Evolutionary conservation across 768 basidiomycete genomes (phyloP).

Genomic region (Mycena galericulata): DNA sequence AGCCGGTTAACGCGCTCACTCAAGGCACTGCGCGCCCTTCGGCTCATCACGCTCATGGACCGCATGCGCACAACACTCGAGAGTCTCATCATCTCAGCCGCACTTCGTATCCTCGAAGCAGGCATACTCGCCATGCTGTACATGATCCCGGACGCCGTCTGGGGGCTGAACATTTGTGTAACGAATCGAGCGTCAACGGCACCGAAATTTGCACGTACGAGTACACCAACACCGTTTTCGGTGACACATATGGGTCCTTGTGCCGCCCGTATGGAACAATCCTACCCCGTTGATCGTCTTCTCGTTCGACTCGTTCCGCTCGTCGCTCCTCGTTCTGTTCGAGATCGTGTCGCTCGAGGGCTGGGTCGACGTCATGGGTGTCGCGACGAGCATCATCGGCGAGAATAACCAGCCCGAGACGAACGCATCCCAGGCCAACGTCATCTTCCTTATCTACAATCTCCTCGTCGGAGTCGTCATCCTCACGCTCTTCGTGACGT

Average conservation of each 20-base stretch:
- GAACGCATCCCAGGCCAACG: constrained; percentile 84
- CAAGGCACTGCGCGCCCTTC: constrained; percentile 89
- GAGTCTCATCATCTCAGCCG: constrained; percentile 88
- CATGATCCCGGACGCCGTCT: constrained; percentile 92
- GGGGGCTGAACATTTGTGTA: constrained; percentile 97
- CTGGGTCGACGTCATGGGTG: constrained; percentile 94
- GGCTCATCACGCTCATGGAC: constrained; percentile 90
- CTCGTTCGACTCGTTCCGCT: constrained; percentile 89
- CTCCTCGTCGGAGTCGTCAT: constrained; percentile 91
- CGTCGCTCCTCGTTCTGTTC: constrained; percentile 90
- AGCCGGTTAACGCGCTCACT: constrained; percentile 86
- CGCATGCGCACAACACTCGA: constrained; percentile 90
- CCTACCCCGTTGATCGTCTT: constrained; percentile 87
- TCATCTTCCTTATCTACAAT: constrained; percentile 92
- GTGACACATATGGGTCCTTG: constrained; percentile 74
- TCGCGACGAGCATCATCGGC: constrained; percentile 84
- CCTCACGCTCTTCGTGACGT: constrained; percentile 93
- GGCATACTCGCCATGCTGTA: constrained; percentile 90
- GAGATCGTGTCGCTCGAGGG: constrained; percentile 97
- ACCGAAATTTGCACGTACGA: constrained; percentile 80
- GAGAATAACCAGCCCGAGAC: constrained; percentile 73
- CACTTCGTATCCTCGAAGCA: constrained; percentile 87
- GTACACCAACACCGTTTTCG: constrained; percentile 82
- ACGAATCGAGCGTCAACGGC: no score
- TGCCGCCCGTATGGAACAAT: constrained; percentile 91